Conservation (phyloP, 2,329 filamentous ascomycete genomes). For the Verticillium longisporum region DNA sequence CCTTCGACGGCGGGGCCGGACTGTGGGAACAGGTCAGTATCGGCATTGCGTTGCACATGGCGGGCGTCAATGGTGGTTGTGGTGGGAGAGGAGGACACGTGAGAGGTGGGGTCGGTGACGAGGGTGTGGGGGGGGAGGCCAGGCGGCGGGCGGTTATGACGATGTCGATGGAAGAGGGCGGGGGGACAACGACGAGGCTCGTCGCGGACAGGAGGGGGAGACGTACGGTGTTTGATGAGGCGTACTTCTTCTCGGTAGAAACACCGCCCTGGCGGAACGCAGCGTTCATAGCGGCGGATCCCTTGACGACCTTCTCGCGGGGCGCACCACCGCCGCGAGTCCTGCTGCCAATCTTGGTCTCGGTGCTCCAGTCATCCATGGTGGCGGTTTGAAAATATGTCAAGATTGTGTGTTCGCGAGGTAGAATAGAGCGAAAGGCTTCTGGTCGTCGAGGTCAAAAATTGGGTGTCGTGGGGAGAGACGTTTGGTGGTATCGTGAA, state of each 20-base stretch:
- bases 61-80: neutral
- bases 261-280: conserved; percentile 76
- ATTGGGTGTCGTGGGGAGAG: neutral
- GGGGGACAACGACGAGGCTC: neutral
- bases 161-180: conserved; percentile 1
- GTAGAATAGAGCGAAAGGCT: neutral
- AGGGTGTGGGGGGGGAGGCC: neutral
- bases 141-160: neutral
- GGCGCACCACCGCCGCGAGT: conserved; percentile 57
- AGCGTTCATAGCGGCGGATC: conserved; percentile 78
- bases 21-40: conserved; percentile 21
- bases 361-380: conserved; percentile 74
- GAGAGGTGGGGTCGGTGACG: conserved; percentile 2
- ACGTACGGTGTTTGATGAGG: conserved; percentile 72
- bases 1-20: conserved; percentile 62
- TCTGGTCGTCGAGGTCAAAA: neutral
- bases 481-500: neutral
- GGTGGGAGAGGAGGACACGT: neutral
- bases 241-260: conserved; percentile 86
- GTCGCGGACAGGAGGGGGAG: neutral
- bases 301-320: conserved; percentile 84
- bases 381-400: conserved; percentile 38
- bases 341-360: conserved; percentile 92
- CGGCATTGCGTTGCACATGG: neutral
- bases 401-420: conserved; percentile 4